phyloP scores from a whole-genome alignment of 202 grass and related monocot species.

The Eragrostis tef region DNA sequence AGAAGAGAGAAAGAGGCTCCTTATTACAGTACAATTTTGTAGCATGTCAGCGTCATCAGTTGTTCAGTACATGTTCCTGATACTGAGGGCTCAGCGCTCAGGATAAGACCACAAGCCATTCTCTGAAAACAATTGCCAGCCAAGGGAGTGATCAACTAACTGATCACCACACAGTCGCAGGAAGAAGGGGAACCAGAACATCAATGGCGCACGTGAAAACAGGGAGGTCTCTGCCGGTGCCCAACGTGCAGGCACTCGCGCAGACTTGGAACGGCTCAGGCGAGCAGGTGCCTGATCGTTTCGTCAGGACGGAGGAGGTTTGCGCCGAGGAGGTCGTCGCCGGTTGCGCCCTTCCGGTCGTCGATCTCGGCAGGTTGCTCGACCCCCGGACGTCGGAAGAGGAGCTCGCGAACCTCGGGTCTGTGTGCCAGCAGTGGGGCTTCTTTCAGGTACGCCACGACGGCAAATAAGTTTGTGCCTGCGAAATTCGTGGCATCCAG shows the following conservation, averaged over 20 bases:
- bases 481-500: background rate
- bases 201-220: constrained; percentile 34
- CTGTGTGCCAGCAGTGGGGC: constrained; percentile 55
- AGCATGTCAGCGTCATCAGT: background rate
- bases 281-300: constrained; percentile 42
- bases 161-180: background rate
- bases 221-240: constrained; percentile 26
- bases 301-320: constrained; percentile 47
- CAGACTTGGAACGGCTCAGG: background rate
- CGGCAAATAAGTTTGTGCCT: too few relatives aligned
- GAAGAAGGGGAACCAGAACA: background rate
- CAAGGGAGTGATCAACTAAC: background rate
- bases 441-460: constrained; percentile 59
- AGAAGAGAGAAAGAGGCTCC: background rate
- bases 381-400: constrained; percentile 40
- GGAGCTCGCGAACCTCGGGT: constrained; percentile 47
- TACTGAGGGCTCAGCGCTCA: background rate
- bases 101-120: background rate
- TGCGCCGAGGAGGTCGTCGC: background rate
- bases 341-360: constrained; percentile 13
- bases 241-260: constrained; percentile 52
- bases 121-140: background rate
- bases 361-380: constrained; percentile 51
- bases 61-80: background rate
- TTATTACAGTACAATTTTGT: background rate